These are phyloP conservation scores for Fomitopsis betulina DNA, from an alignment of 1,284 basidiomycete species.

Conservation along the genomic window DNA sequence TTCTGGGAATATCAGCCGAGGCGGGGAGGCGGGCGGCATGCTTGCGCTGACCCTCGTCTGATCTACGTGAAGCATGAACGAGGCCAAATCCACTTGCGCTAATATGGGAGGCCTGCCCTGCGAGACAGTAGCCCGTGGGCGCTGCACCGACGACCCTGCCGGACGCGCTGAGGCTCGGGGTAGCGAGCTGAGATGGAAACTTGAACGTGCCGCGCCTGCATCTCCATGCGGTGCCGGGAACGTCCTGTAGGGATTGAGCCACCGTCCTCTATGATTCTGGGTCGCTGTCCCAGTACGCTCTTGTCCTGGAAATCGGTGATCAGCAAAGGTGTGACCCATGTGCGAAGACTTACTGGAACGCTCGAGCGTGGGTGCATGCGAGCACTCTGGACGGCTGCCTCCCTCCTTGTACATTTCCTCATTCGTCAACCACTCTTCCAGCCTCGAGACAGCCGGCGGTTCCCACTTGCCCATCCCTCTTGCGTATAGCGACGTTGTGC, in stretches of 20 bases:
- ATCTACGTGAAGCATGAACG: no score
- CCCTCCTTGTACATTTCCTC: conserved; percentile 16
- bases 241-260: no score
- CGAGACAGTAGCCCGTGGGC: no score
- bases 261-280: background rate
- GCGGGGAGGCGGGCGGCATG: no score
- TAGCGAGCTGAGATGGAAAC: no score
- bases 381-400: conserved; percentile 4
- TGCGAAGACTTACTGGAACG: background rate
- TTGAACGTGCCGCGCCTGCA: no score
- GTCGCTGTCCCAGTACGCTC: background rate
- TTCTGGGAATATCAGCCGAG: background rate
- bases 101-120: no score
- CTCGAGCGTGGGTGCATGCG: background rate
- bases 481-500: background rate
- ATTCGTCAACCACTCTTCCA: conserved; percentile 21
- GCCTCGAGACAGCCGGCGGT: conserved; percentile 17
- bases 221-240: no score
- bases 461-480: conserved; percentile 14
- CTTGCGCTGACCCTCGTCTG: no score
- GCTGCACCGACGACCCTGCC: no score
- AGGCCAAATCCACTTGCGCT: no score
- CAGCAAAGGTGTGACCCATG: background rate
- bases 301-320: background rate
- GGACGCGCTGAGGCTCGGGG: no score